Base-by-base conservation (phyloP, 805 yeast genomes). In the Torulaspora delbrueckii region DNA sequence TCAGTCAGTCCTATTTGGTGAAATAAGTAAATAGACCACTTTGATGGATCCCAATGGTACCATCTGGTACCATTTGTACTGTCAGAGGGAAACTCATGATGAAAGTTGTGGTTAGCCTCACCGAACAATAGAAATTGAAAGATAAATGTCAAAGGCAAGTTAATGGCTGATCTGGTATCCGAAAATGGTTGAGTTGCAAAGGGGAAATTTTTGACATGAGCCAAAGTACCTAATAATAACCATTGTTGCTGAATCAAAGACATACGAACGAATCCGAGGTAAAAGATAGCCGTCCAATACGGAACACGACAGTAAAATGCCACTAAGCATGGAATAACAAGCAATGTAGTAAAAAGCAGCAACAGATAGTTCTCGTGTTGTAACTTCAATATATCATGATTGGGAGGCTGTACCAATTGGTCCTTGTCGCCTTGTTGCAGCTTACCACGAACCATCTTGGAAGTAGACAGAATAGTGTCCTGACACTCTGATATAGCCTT, bases 81-180 rank as follows among this genome's bases (percentile, higher is more conserved):
- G 67, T 90, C 97, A 52, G 84, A 81, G 5, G 96, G 96, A 66
- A 90, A 90, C 68, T 88, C 96, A 69, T 91, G 96, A 69, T 90
- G 98, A 70, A 85, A 91, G 68, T 89, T 90, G 66, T 88, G 95
- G 67, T 81, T 81, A 4, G 95, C 91, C 68, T 90, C 96, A 9
- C 98, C 98, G 60, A 84, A 81, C 0, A 96, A 84, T 12, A 86
- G 71, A 12, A 79, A 60, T 18, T 81, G 81, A 22, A 81, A 75
- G 39, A 78, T 63, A 13, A 81, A 38, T 3, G 57, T 50, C 46
- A 79, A 60, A 74, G 56, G 53, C 24, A 53, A 88, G 72, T 79
- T 86, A 60, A 77, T 75, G 56, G 80, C 91, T 47, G 95, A 78
- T 57, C 84, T 84, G 37, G 79, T 77, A 63, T 80, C 86, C 56